Evolutionary conservation across 2,329 filamentous ascomycete genomes (phyloP).

Genomic region (Fusarium goolgardi): DNA sequence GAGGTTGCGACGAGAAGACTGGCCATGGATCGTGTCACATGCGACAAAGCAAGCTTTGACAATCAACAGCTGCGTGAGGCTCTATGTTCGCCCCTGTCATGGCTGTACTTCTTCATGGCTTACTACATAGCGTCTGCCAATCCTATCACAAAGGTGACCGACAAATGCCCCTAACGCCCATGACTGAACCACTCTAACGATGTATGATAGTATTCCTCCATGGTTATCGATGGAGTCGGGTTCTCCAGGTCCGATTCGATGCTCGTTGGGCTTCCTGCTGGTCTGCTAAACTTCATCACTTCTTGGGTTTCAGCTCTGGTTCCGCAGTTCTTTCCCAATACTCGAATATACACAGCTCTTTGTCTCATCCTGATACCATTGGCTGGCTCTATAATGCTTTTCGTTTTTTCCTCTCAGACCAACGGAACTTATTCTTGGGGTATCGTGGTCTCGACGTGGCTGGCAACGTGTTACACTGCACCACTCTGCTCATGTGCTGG

Average conservation of each 20-base stretch:
- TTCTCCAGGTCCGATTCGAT: constrained; percentile 28
- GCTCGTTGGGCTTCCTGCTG: constrained; percentile 24
- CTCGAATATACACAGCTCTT: constrained; percentile 34
- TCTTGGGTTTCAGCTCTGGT: constrained; percentile 40
- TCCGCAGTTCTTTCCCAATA: constrained; percentile 31
- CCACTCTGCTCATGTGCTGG: constrained; percentile 35
- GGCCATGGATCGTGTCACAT: constrained; percentile 32
- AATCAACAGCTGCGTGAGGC: constrained; percentile 38
- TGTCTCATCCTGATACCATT: constrained; percentile 17
- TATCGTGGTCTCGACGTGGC: constrained; percentile 44
- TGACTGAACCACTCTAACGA: background rate
- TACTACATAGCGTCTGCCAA: constrained; percentile 38
- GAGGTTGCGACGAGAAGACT: constrained; percentile 26
- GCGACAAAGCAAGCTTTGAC: constrained; percentile 34
- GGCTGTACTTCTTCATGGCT: constrained; percentile 36
- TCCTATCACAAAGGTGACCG: constrained; percentile 39
- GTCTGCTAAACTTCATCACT: constrained; percentile 33
- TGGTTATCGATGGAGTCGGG: constrained; percentile 24
- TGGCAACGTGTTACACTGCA: constrained; percentile 37
- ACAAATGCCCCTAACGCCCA: too few species aligned
- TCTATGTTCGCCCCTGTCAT: constrained; percentile 27
- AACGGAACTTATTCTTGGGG: constrained; percentile 33
- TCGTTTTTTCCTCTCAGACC: constrained; percentile 28
- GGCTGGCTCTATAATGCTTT: constrained; percentile 24
- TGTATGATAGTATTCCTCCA: constrained; percentile 11